phyloP scores from a whole-genome alignment of 148 eudicot genomes.

The Pouteria glomerata region DNA sequence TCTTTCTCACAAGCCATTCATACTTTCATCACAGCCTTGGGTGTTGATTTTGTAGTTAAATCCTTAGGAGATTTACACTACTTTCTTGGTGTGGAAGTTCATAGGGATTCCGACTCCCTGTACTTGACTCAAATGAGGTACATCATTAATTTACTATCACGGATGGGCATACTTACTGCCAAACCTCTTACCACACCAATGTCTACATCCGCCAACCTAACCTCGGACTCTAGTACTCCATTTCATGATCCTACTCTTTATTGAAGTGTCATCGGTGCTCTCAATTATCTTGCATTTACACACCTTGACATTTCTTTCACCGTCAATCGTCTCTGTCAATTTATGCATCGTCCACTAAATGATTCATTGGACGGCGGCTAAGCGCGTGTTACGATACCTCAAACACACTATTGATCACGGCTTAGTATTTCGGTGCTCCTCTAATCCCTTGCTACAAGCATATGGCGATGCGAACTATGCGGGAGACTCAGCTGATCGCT shows the following conservation, averaged over 20 bases:
- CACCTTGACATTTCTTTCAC: not conserved
- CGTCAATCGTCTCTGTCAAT: conserved; percentile 4
- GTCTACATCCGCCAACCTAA: not conserved
- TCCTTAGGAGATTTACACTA: not conserved
- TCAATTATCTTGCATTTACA: conserved; percentile 5
- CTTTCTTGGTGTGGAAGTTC: conserved; percentile 6
- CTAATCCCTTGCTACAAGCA: not conserved
- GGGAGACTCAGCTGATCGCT: not conserved
- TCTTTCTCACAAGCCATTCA: not conserved
- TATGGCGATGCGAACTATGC: not conserved
- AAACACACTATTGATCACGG: not conserved
- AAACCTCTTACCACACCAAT: not conserved
- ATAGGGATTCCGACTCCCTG: not conserved
- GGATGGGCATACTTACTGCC: not conserved
- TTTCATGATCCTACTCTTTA: not conserved
- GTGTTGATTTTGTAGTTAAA: too few species aligned
- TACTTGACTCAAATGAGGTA: not conserved
- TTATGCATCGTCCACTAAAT: not conserved
- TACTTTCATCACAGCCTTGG: too few species aligned
- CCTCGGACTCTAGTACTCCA: not conserved
- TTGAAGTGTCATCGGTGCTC: conserved; percentile 3
- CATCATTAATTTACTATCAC: not conserved
- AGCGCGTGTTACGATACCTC: not conserved
- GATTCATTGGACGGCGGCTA: not conserved
- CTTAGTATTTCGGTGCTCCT: not conserved